Evolutionary conservation across 1,139 yeast species (phyloP), one percentile per base, ranked within the genome.

Genomic region (Taphrina communis): DNA sequence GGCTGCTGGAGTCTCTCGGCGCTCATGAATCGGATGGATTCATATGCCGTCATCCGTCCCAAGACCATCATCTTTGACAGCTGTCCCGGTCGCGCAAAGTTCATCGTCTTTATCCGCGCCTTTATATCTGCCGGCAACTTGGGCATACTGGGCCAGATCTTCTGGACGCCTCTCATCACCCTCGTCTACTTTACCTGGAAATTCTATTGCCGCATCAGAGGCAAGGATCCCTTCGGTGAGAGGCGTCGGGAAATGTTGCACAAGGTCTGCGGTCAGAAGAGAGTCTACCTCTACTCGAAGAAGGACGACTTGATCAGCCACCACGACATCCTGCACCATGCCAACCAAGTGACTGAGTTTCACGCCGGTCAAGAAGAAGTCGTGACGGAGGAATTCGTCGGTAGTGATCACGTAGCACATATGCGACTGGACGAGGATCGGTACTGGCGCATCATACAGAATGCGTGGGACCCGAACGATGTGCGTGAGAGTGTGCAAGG

Each of bases 141-240:
- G 44, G 57, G 56, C 48, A 35, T 53, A 11, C 55, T 63, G 36
- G 58, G 61, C 9, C 55, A 63, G 31, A 6, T 44, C 19, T 36
- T 55, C 31, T 46, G 46, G 39, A 57, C 59, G 14, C 59, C 59
- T 6, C 41, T 56, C 55, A 44, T 63, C 38, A 63, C 67, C 6
- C 56, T 63, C 61, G 55, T 44, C 44, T 63, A 63, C 50, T 63
- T 56, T 48, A 44, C 57, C 14, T 63, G 51, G 50, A 63, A 63
- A 25, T 48, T 63, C 61, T 55, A 42, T 36, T 63, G 67, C 48
- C 60, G 67, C 8, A 19, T 55, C 17, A 35, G 67, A 6, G 67
- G 67, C 35, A 35, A 63, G 36, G 67, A 63, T n/a, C 67, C 67
- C 19, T 63, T 63, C 19, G 67, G 67, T 19, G 67, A 63, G 48